Percentiles rank a stretch among this genome's conserved stretches.
Conservation (phyloP, 2,329 filamentous ascomycete species). For the Ploettnerulaceae sp. region DNA sequence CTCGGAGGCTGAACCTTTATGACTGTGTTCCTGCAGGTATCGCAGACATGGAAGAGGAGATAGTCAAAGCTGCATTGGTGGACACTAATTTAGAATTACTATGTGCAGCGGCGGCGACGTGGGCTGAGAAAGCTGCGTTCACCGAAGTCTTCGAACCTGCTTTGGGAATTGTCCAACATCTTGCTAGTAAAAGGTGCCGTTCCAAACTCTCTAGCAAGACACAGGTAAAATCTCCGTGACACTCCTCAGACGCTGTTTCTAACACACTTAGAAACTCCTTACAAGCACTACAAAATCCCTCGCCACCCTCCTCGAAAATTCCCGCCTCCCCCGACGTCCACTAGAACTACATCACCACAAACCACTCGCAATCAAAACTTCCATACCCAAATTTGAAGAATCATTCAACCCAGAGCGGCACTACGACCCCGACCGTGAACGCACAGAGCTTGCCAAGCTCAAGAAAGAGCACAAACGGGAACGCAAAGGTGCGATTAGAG, state of each 20-base stretch:
- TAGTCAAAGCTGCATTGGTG: constrained; percentile 54
- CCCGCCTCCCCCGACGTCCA: constrained; percentile 65
- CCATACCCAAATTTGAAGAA: constrained; percentile 94
- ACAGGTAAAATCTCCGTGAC: constrained; percentile 20
- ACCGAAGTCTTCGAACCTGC: constrained; percentile 70
- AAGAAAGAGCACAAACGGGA: constrained; percentile 91
- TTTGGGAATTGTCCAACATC: constrained; percentile 52
- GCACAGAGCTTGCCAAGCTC: constrained; percentile 78
- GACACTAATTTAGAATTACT: constrained; percentile 61
- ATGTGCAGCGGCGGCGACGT: constrained; percentile 64
- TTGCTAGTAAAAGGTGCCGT: constrained; percentile 50
- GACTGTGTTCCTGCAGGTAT: constrained; percentile 45
- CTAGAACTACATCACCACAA: constrained; percentile 86
- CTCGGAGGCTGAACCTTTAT: constrained; percentile 53
- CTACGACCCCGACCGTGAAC: constrained; percentile 92
- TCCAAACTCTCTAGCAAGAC: constrained; percentile 43
- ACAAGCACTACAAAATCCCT: constrained; percentile 38
- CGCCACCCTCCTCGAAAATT: constrained; percentile 51
- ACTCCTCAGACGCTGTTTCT: constrained; percentile 7
- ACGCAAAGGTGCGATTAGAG: constrained; percentile 88
- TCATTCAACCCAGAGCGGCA: constrained; percentile 91
- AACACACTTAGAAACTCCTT: constrained; percentile 25
- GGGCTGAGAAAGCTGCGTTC: constrained; percentile 70
- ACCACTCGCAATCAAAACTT: constrained; percentile 80
- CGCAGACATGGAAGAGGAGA: constrained; percentile 24